Evolutionary conservation across 176 grass and related monocot species (phyloP).

Genomic region (Triticum dicoccoides): DNA sequence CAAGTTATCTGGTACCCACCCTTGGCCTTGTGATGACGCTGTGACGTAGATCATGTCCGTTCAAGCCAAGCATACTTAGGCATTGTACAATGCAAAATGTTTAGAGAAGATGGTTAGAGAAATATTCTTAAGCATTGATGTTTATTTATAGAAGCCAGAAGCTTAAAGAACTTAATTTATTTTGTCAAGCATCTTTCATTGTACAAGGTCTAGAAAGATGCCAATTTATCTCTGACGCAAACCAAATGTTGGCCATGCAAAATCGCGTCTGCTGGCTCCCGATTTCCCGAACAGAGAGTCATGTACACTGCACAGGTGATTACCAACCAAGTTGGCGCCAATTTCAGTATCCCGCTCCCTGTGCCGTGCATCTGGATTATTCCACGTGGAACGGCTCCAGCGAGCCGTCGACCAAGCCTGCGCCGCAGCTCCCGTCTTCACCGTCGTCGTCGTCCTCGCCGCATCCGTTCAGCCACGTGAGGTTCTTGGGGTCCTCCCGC

Average conservation of each 20-base stretch:
- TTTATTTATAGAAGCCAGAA: no score
- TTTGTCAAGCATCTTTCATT: no score
- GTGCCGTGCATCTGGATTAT: not conserved
- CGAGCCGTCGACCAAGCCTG: conserved; percentile 8
- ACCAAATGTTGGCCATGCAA: not conserved
- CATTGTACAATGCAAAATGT: no score
- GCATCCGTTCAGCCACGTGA: conserved; percentile 40
- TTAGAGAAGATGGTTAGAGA: no score
- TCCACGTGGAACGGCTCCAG: conserved; percentile 9
- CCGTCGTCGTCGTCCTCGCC: not conserved
- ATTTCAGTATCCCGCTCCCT: conserved; percentile 1
- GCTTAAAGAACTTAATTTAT: no score
- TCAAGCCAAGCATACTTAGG: no score
- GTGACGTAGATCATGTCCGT: no score
- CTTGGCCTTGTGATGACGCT: no score
- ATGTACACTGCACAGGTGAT: not conserved
- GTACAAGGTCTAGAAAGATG: no score
- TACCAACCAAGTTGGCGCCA: not conserved
- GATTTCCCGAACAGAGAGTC: not conserved
- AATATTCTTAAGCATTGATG: no score
- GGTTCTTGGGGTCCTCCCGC: conserved; percentile 46
- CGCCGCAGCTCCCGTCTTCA: not conserved
- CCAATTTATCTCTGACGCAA: no score
- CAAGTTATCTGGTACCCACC: no score
- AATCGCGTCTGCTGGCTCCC: not conserved